phyloP scores from a whole-genome alignment of 2,329 filamentous ascomycete genomes.

The Apiospora aurea region DNA sequence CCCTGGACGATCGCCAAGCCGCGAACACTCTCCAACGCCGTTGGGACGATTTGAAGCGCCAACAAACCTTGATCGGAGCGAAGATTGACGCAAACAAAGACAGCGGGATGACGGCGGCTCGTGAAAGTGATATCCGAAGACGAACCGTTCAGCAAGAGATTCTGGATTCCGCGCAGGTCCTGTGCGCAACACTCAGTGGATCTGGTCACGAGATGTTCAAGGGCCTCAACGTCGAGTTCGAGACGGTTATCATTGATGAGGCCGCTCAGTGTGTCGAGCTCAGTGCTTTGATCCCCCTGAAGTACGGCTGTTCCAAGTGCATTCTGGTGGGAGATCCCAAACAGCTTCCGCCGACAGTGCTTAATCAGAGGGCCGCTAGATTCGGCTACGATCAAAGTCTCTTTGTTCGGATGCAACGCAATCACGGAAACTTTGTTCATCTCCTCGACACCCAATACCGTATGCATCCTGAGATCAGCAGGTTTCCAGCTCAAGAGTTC shows the following conservation, averaged over 20 bases:
- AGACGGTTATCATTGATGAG: conserved; percentile 98
- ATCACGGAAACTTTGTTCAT: conserved; percentile 87
- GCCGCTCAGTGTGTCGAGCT: conserved; percentile 98
- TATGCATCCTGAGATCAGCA: conserved; percentile 97
- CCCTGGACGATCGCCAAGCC: conserved; percentile 54
- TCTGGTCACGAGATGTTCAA: conserved; percentile 98
- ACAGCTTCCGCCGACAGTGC: conserved; percentile 92
- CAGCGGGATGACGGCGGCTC: conserved; percentile 79
- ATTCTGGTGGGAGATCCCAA: conserved; percentile 98
- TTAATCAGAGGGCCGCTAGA: conserved; percentile 89
- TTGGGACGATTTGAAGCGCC: conserved; percentile 79
- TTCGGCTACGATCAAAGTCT: conserved; percentile 98
- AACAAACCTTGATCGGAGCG: conserved; percentile 77
- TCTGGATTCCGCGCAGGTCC: conserved; percentile 86
- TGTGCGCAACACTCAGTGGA: conserved; percentile 94
- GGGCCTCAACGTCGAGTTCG: conserved; percentile 92
- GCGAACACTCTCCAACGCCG: conserved; percentile 72
- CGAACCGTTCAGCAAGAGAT: conserved; percentile 89
- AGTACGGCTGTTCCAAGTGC: conserved; percentile 96
- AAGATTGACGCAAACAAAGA: conserved; percentile 90
- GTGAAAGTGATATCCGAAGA: conserved; percentile 85
- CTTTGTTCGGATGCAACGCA: conserved; percentile 97
- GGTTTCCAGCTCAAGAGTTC: conserved; percentile 89
- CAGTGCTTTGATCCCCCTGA: conserved; percentile 93
- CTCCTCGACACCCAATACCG: conserved; percentile 97